Conservation (phyloP, 1,139 yeast genomes). For the Geotrichum aggregatum region DNA sequence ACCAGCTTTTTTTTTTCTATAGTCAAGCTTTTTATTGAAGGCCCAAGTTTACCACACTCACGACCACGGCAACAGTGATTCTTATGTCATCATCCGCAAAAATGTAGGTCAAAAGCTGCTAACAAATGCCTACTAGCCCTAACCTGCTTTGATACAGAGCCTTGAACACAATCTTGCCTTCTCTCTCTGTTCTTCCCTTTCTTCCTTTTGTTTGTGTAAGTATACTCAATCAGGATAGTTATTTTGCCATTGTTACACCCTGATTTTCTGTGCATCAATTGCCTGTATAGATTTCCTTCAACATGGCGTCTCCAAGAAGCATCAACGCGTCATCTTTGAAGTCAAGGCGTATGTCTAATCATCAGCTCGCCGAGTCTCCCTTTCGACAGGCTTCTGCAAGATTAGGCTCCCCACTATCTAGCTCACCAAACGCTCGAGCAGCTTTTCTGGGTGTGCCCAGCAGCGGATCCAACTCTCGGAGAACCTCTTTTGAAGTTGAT, state of each 20-base stretch:
- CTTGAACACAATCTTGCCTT: too few species aligned
- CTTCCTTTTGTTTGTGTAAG: not conserved
- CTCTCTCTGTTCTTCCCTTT: not conserved
- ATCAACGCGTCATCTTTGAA: slow-evolving; percentile 7
- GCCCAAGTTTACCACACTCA: too few species aligned
- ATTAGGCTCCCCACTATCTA: slow-evolving; percentile 27
- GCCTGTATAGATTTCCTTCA: not conserved
- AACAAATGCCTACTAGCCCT: too few species aligned
- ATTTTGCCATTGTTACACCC: not conserved
- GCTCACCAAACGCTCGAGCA: slow-evolving; percentile 16
- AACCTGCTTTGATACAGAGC: too few species aligned
- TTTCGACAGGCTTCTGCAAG: slow-evolving; percentile 32
- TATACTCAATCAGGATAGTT: not conserved
- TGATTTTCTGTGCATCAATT: not conserved
- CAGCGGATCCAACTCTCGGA: slow-evolving; percentile 13
- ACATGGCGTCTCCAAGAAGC: slow-evolving; percentile 21
- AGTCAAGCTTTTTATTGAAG: too few species aligned
- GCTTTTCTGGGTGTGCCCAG: slow-evolving; percentile 5
- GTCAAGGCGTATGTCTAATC: slow-evolving; percentile 20
- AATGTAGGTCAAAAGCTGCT: too few species aligned
- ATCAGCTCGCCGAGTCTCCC: slow-evolving; percentile 26
- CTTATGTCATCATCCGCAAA: too few species aligned
- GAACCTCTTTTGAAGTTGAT: slow-evolving; percentile 20
- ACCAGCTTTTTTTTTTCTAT: too few species aligned
- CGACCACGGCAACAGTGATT: too few species aligned